Conservation (phyloP, 345 rosid genomes). For the Rhodomyrtus tomentosa region DNA sequence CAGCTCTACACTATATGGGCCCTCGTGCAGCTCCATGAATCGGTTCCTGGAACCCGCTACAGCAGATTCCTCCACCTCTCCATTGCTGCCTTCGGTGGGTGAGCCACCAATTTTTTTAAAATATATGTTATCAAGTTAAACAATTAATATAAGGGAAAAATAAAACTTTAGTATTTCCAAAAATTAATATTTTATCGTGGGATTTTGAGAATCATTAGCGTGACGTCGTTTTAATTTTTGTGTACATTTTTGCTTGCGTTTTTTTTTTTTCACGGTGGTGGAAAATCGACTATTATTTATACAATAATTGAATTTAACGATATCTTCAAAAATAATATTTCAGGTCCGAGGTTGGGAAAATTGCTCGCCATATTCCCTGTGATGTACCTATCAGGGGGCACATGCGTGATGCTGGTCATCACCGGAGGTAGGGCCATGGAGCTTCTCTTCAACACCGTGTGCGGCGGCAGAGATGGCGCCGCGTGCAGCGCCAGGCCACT, state of each 20-base stretch:
- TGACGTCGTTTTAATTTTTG: too few species aligned
- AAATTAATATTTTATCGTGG: too few species aligned
- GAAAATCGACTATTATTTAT: not conserved
- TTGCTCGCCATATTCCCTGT: constrained; percentile 21
- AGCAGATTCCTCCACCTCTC: constrained; percentile 66
- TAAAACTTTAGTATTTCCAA: not conserved
- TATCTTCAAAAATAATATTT: not conserved
- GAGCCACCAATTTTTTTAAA: not conserved
- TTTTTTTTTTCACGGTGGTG: not conserved
- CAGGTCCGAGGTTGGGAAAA: constrained; percentile 21
- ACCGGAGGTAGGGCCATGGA: constrained; percentile 21
- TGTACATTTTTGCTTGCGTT: too few species aligned
- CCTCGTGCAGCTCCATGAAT: constrained; percentile 78
- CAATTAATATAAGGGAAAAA: not conserved
- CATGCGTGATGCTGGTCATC: constrained; percentile 22
- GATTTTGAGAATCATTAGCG: too few species aligned
- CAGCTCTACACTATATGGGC: constrained; percentile 64
- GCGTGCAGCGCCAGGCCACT: not conserved
- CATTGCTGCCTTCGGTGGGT: constrained; percentile 57
- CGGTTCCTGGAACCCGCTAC: constrained; percentile 35
- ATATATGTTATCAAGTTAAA: not conserved
- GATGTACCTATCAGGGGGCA: constrained; percentile 23
- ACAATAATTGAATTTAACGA: not conserved
- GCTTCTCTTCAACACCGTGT: constrained; percentile 18
- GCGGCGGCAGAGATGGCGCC: not conserved